Percentiles rank a stretch among this genome's conserved stretches.
phyloP scores from a whole-genome alignment of 768 basidiomycete species.

The Tylopilus balloui region DNA sequence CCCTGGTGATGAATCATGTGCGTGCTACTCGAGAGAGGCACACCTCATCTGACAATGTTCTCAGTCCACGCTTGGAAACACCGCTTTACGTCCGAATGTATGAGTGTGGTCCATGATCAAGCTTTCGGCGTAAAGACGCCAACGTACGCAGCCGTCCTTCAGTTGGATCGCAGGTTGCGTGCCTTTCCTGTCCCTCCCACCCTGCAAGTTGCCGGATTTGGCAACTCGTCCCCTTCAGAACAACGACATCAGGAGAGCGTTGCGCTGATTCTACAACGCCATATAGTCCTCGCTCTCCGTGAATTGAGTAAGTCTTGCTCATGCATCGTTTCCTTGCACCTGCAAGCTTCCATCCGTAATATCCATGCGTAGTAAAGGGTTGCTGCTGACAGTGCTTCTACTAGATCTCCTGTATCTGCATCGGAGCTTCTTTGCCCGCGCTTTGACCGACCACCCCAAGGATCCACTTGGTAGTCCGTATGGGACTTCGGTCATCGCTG shows the following conservation, averaged over 20 bases:
- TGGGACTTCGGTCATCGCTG: constrained; percentile 69
- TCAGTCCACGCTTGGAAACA: constrained; percentile 69
- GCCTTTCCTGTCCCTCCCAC: constrained; percentile 63
- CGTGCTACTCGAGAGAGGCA: constrained; percentile 22
- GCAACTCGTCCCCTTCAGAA: constrained; percentile 44
- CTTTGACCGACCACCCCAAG: constrained; percentile 68
- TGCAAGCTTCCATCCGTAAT: not conserved
- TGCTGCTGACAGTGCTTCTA: constrained; percentile 14
- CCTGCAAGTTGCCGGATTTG: constrained; percentile 66
- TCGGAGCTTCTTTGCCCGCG: constrained; percentile 69
- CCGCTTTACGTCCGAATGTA: constrained; percentile 61
- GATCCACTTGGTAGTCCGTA: constrained; percentile 71
- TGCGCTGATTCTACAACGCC: constrained; percentile 54
- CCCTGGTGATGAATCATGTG: constrained; percentile 54
- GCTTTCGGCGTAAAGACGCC: constrained; percentile 69
- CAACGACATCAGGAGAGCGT: constrained; percentile 35
- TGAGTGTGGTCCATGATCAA: constrained; percentile 66
- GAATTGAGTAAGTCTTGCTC: constrained; percentile 54
- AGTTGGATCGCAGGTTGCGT: constrained; percentile 61
- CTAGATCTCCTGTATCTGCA: constrained; percentile 67
- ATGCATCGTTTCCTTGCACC: not conserved
- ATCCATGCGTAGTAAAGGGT: not conserved
- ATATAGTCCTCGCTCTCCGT: constrained; percentile 63
- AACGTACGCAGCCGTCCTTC: constrained; percentile 62
- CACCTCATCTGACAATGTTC: not conserved